These are phyloP conservation scores for Neonectria ditissima DNA, from an alignment of 2,329 filamentous ascomycete genomes.

Conservation along the genomic window DNA sequence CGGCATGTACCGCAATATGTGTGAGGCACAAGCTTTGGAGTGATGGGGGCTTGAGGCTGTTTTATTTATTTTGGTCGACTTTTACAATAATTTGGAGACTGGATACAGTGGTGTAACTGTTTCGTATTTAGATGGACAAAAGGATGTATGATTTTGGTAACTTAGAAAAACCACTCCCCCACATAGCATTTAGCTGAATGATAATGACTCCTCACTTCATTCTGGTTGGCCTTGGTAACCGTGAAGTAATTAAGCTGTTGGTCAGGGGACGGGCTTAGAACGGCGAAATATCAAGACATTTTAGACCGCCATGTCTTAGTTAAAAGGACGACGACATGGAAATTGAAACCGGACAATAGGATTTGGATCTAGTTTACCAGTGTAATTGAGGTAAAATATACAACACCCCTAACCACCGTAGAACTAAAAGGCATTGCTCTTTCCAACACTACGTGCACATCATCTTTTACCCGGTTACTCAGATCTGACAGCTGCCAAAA, in stretches of 20 bases:
- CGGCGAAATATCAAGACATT: neutral
- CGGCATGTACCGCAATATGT: slow-evolving; percentile 64
- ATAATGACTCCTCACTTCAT: neutral
- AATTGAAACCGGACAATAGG: neutral
- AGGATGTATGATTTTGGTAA: neutral
- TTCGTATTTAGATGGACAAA: neutral
- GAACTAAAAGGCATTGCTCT: neutral
- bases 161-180: neutral
- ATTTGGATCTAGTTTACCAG: neutral
- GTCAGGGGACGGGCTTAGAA: neutral
- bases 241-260: neutral
- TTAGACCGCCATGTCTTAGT: neutral
- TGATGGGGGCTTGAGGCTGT: neutral
- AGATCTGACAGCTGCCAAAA: neutral
- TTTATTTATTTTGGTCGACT: neutral
- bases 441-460: neutral
- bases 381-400: no score
- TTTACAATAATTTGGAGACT: slow-evolving; percentile 7
- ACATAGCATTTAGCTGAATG: neutral
- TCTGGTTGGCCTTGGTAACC: neutral
- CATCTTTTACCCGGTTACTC: neutral
- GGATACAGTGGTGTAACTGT: neutral
- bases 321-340: no score
- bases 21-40: slow-evolving; percentile 54
- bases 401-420: no score